Percentiles rank a stretch among this genome's conserved stretches.
Conservation (phyloP, 352 stramenopile species). For the Aphanomyces invadans region DNA sequence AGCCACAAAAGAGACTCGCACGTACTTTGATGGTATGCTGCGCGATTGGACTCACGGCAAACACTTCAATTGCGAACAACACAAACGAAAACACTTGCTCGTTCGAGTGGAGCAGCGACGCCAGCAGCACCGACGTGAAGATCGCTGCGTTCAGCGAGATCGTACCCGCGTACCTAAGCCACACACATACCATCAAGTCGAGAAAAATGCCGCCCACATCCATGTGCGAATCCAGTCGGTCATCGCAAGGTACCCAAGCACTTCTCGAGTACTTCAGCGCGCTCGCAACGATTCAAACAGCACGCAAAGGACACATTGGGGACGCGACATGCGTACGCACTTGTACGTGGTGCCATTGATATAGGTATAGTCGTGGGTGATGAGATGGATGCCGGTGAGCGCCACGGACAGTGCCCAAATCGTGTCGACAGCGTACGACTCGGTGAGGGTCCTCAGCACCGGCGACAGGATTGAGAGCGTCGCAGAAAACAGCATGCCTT, state of each 20-base stretch:
- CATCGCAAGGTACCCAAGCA: background rate
- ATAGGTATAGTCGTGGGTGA: conserved; percentile 88
- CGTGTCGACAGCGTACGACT: conserved; percentile 87
- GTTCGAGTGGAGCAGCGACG: conserved; percentile 84
- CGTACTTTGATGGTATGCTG: conserved; percentile 73
- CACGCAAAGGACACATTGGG: too few relatives aligned
- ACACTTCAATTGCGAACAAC: conserved; percentile 85
- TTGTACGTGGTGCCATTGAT: conserved; percentile 49
- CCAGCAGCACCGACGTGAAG: conserved; percentile 87
- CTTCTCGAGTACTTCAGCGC: background rate
- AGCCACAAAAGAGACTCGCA: background rate
- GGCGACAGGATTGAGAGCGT: conserved; percentile 83
- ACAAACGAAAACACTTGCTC: conserved; percentile 89
- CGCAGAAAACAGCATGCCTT: conserved; percentile 73
- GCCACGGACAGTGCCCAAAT: conserved; percentile 80
- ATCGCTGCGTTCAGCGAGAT: conserved; percentile 90
- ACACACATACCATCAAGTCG: background rate
- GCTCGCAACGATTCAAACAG: too few relatives aligned
- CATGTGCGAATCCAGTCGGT: too few relatives aligned
- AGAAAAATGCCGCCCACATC: too few relatives aligned
- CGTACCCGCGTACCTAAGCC: conserved; percentile 68
- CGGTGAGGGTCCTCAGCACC: conserved; percentile 85
- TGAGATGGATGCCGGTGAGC: conserved; percentile 76
- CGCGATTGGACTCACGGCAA: conserved; percentile 85
- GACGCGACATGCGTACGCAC: conserved; percentile 45